A percentile compares a stretch with the other conserved stretches of the same genome.
phyloP scores from a whole-genome alignment of 2,329 filamentous ascomycete species.

The Fusarium succisae region DNA sequence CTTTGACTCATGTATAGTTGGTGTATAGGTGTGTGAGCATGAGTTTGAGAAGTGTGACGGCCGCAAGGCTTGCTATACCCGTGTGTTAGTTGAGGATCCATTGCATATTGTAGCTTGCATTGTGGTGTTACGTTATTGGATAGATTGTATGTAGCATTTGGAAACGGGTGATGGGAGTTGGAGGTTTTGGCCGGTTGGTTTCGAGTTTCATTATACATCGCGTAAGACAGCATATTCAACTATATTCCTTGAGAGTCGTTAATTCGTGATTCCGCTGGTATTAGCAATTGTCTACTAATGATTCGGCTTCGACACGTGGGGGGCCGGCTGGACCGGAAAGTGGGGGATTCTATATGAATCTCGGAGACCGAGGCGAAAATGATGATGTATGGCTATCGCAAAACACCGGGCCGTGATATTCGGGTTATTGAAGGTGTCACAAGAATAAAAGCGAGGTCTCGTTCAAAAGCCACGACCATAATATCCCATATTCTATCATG shows the following conservation, averaged over 20 bases:
- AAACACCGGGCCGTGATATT: slow-evolving; percentile 28
- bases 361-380: slow-evolving; percentile 38
- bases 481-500: slow-evolving; percentile 16
- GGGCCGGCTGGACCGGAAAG: slow-evolving; percentile 35
- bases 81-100: slow-evolving; percentile 16
- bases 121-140: slow-evolving; percentile 29
- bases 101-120: slow-evolving; percentile 36
- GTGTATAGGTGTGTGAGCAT: background rate
- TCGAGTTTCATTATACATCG: slow-evolving; percentile 5
- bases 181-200: slow-evolving; percentile 8
- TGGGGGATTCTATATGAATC: slow-evolving; percentile 25
- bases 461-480: background rate
- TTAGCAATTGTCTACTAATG: slow-evolving; percentile 14
- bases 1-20: background rate
- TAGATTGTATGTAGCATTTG: slow-evolving; percentile 40
- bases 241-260: background rate
- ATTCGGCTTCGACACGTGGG: slow-evolving; percentile 26
- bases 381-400: slow-evolving; percentile 23
- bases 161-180: slow-evolving; percentile 23
- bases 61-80: slow-evolving; percentile 21
- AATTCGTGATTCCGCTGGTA: background rate
- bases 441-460: background rate
- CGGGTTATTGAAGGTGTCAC: background rate
- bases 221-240: background rate
- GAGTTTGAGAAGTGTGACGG: slow-evolving; percentile 5